phyloP scores from a whole-genome alignment of 2,329 filamentous ascomycete genomes.

The Hypoxylon sp. region DNA sequence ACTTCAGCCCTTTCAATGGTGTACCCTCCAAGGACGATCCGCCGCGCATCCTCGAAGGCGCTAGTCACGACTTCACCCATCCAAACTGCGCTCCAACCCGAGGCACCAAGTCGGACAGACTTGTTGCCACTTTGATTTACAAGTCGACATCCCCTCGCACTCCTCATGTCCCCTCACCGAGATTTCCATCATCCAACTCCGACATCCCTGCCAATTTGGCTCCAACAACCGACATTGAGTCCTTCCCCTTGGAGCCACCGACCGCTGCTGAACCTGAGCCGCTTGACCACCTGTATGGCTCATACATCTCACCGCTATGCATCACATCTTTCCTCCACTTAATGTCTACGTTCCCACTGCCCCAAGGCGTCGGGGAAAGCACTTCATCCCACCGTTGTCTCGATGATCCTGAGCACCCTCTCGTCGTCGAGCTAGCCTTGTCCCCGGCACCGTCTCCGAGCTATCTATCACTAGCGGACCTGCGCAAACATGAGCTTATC shows the following conservation, averaged over 20 bases:
- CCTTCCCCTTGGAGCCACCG: conserved; percentile 71
- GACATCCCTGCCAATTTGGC: conserved; percentile 67
- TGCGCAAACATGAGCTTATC: conserved; percentile 84
- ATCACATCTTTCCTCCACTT: conserved; percentile 75
- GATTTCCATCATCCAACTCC: conserved; percentile 54
- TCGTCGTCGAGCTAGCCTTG: conserved; percentile 75
- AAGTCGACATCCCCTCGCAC: conserved; percentile 56
- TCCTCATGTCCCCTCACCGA: conserved; percentile 54
- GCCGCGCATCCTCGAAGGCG: conserved; percentile 70
- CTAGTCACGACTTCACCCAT: conserved; percentile 73
- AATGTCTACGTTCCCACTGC: conserved; percentile 72
- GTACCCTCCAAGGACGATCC: conserved; percentile 70
- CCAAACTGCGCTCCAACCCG: conserved; percentile 69
- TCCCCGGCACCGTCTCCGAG: conserved; percentile 70
- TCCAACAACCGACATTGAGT: conserved; percentile 68
- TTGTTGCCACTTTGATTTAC: conserved; percentile 75
- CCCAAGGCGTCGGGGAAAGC: conserved; percentile 63
- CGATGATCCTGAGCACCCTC: conserved; percentile 69
- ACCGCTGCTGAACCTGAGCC: conserved; percentile 66
- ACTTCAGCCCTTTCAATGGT: conserved; percentile 67
- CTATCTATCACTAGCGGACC: conserved; percentile 75
- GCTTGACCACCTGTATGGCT: conserved; percentile 74
- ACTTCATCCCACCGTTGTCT: conserved; percentile 74
- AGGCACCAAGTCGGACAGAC: conserved; percentile 62
- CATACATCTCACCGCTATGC: conserved; percentile 74